Percentiles rank a stretch among this genome's conserved stretches.
phyloP scores from a whole-genome alignment of 495 filamentous ascomycete species.

The Hyaloscypha bicolor region DNA sequence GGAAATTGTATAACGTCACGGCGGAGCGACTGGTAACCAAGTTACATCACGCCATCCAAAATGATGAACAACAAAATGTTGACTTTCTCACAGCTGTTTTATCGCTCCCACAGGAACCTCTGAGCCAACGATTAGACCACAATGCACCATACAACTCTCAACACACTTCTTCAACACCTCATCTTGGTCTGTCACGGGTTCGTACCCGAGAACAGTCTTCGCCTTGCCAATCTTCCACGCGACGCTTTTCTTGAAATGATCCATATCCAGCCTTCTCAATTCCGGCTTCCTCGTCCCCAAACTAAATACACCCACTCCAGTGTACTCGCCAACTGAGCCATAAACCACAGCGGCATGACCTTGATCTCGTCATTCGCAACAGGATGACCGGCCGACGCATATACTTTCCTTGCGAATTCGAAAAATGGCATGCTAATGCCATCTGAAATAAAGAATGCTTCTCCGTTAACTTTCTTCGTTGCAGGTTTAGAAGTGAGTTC shows the following conservation, averaged over 20 bases:
- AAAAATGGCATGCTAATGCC: neutral
- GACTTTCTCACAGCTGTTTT: no score
- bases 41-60: no score
- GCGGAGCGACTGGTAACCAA: no score
- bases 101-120: no score
- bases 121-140: no score
- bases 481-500: neutral
- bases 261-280: neutral
- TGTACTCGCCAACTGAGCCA: neutral
- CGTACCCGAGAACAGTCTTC: neutral
- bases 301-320: neutral
- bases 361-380: neutral
- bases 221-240: neutral
- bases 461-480: neutral
- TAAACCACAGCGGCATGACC: neutral
- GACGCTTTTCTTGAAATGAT: neutral
- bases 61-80: no score
- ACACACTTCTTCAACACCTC: neutral
- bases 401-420: neutral
- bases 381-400: neutral
- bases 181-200: neutral
- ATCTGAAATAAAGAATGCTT: neutral
- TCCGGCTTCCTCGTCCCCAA: neutral
- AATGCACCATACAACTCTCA: no score
- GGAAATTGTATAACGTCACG: no score